Evolutionary conservation across 129 eudicot genomes (phyloP).

Genomic region (Cynara cardunculus): DNA sequence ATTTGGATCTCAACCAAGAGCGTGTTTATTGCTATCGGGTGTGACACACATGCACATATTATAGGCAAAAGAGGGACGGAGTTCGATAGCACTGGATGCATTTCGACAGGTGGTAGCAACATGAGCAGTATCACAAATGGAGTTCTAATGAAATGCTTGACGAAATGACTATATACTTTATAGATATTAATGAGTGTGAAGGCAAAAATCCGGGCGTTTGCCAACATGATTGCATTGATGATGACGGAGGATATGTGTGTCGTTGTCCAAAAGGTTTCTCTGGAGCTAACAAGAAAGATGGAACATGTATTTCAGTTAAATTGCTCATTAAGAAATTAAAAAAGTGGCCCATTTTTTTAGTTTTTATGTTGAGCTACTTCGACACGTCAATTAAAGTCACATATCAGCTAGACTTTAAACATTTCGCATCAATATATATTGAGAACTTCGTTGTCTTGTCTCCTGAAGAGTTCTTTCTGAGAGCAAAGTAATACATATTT

Average conservation of each 20-base stretch:
- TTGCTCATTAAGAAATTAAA: neutral
- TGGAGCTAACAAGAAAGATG: constrained; percentile 33
- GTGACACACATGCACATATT: neutral
- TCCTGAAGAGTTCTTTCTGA: neutral
- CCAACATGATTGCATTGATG: neutral
- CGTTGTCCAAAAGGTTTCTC: constrained; percentile 32
- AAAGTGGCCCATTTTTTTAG: neutral
- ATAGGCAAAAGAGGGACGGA: neutral
- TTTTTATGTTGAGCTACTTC: neutral
- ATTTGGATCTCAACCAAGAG: constrained; percentile 13
- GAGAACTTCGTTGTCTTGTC: neutral
- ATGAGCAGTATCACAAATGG: neutral
- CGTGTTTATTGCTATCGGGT: constrained; percentile 26
- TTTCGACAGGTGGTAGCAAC: neutral
- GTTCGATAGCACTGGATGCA: neutral
- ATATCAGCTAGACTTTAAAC: too few relatives aligned
- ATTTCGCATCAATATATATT: neutral
- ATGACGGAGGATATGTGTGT: constrained; percentile 29
- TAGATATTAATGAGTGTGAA: constrained; percentile 25
- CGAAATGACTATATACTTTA: neutral
- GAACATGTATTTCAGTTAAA: constrained; percentile 14
- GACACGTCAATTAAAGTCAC: too few relatives aligned
- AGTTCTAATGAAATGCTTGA: neutral
- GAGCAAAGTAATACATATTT: neutral
- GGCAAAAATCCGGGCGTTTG: neutral